Evolutionary conservation across 768 basidiomycete genomes (phyloP), one percentile per base, ranked within the genome.

Genomic region (Phylloporus sp.): DNA sequence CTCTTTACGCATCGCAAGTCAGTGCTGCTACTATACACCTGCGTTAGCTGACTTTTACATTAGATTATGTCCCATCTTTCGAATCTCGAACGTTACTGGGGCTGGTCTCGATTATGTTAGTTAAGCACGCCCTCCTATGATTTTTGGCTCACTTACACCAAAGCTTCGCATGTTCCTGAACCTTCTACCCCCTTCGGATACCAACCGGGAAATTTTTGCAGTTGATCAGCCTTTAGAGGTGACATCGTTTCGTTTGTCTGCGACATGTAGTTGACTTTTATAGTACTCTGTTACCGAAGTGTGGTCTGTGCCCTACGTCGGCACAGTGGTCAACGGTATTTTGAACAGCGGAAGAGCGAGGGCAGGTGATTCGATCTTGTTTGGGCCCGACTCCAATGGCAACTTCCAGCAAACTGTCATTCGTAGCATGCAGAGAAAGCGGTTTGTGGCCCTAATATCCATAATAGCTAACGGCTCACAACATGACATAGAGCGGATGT

Each of bases 31-130:
- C 44, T 32, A 14, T 38, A 15, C 5, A 7, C 10, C 21, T 29
- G 28, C 37, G 33, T 26, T 43, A 27, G 27, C 41, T 51, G 34
- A 57, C 22, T 32, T 31, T 49, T n/a, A 37, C 34, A 31, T 34
- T 39, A 93, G 90, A 61, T 63, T 95, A 60, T 93, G 90, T 58
- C 93, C 93, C 0, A 83, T 95, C 49, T 94, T 95, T 68, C 84
- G 86, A 61, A 72, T 94, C 18, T 96, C 93, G 4, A 98, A 97
- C 62, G 90, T 96, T 13, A 94, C 91, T 2, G 95, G 94, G n/a
- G 80, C 89, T 55, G 91, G 93, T 4, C 78, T 95, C 10, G 83
- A 90, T 57, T 74, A 78, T 54, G 85, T 91, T 54, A 38, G 77
- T 54, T 4, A 29, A n/a, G 4, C 40, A 21, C 21, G 9, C 28